A percentile compares a stretch with the other conserved stretches of the same genome.
phyloP scores from a whole-genome alignment of 176 grass and related monocot genomes.

The Zea luxurians region DNA sequence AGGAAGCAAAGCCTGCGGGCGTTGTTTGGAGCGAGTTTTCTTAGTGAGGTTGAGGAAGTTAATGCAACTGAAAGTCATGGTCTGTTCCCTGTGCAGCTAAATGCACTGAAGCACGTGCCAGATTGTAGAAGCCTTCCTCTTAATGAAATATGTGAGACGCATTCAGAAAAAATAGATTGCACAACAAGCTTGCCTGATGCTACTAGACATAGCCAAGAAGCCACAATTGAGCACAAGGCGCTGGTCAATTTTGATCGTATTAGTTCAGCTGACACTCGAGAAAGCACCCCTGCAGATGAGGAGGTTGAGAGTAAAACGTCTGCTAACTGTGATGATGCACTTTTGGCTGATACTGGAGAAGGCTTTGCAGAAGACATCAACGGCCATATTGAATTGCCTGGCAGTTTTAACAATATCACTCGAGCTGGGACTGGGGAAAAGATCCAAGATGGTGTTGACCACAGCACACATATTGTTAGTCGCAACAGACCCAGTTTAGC shows the following conservation, averaged over 20 bases:
- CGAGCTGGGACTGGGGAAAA: not conserved
- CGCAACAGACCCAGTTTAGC: not conserved
- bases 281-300: not conserved
- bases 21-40: conserved; percentile 43
- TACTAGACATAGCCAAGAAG: not conserved
- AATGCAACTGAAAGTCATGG: not conserved
- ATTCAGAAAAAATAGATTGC: not conserved
- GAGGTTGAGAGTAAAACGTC: not conserved
- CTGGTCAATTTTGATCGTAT: conserved; percentile 17
- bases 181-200: not conserved
- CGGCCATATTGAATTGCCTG: not conserved
- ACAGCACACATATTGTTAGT: not conserved
- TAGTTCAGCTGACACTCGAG: conserved; percentile 31
- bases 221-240: not conserved
- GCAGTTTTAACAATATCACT: not conserved
- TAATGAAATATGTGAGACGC: not conserved
- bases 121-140: not conserved
- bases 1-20: conserved; percentile 50
- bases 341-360: conserved; percentile 15
- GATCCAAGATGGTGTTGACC: not conserved
- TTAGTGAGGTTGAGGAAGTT: not conserved
- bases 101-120: not conserved
- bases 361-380: not conserved
- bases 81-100: conserved; percentile 16
- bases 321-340: not conserved